phyloP scores from a whole-genome alignment of 495 filamentous ascomycete genomes.

The Lasiosphaeria hispida region DNA sequence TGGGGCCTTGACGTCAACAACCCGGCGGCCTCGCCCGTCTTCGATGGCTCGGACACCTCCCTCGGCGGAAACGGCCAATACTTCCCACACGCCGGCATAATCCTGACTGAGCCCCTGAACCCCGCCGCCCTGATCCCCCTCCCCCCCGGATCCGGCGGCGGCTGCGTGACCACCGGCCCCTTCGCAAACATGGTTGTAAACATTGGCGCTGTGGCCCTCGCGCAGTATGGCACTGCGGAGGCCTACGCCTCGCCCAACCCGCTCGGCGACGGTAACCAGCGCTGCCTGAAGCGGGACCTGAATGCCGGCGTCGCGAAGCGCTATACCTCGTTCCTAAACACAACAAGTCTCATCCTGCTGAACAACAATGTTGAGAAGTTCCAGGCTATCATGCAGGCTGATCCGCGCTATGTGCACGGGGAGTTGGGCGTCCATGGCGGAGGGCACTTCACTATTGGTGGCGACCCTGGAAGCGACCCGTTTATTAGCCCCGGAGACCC shows the following conservation, averaged over 20 bases:
- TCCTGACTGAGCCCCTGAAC: background rate
- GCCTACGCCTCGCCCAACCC: background rate
- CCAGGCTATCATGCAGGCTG: constrained; percentile 42
- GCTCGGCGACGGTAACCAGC: background rate
- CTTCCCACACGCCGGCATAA: constrained; percentile 29
- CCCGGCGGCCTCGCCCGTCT: constrained; percentile 55
- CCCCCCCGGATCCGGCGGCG: constrained; percentile 58
- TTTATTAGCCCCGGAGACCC: constrained; percentile 61
- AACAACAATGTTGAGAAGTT: constrained; percentile 48
- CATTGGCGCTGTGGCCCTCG: constrained; percentile 43
- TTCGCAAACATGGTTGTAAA: constrained; percentile 50
- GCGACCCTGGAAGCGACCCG: constrained; percentile 47
- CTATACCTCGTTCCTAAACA: constrained; percentile 36
- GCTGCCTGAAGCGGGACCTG: constrained; percentile 57
- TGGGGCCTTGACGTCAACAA: constrained; percentile 54
- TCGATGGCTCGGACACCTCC: constrained; percentile 59
- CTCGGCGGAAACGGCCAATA: constrained; percentile 59
- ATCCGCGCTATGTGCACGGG: constrained; percentile 40
- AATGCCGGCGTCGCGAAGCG: constrained; percentile 41
- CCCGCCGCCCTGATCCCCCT: constrained; percentile 22
- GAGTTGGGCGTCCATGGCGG: constrained; percentile 57
- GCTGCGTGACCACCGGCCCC: constrained; percentile 61
- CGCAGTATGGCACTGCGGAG: background rate
- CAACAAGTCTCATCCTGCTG: constrained; percentile 40
- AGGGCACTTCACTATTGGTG: constrained; percentile 51